Percentiles rank a stretch among this genome's conserved stretches.
phyloP scores from a whole-genome alignment of 768 basidiomycete species.

The Pluteus cervinus region DNA sequence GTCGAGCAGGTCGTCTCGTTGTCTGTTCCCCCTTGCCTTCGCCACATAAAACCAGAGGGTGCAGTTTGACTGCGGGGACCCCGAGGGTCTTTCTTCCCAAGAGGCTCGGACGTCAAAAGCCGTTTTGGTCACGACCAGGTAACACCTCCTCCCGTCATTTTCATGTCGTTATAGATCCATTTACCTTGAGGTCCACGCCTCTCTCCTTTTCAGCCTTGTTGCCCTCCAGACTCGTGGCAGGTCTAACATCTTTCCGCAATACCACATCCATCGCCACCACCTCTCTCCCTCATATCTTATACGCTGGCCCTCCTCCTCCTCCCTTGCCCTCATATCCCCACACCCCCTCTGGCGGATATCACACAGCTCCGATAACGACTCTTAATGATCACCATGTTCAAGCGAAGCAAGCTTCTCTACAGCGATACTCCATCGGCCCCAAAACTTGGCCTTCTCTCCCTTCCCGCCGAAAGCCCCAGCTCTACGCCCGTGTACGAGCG shows the following conservation, averaged over 20 bases:
- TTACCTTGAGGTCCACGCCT: conserved; percentile 17
- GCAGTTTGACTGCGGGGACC: conserved; percentile 17
- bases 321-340: conserved; percentile 12
- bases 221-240: conserved; percentile 28
- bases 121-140: conserved; percentile 20
- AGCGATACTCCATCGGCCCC: conserved; percentile 27
- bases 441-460: conserved; percentile 20
- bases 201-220: conserved; percentile 18
- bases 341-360: conserved; percentile 15
- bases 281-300: too few relatives aligned
- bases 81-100: conserved; percentile 24
- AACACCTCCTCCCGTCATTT: conserved; percentile 11
- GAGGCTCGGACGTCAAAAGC: conserved; percentile 22
- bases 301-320: conserved; percentile 15
- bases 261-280: too few relatives aligned
- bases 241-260: conserved; percentile 18
- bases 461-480: conserved; percentile 20
- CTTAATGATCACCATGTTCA: conserved; percentile 25
- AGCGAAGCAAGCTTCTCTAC: conserved; percentile 21
- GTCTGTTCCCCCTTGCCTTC: conserved; percentile 15
- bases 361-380: conserved; percentile 5
- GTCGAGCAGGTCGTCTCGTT: conserved; percentile 15
- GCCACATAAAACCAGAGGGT: conserved; percentile 24
- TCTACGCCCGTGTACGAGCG: too few relatives aligned
- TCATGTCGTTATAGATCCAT: conserved; percentile 8